phyloP scores from a whole-genome alignment of 768 basidiomycete genomes.

The Daedaleopsis nitida region DNA sequence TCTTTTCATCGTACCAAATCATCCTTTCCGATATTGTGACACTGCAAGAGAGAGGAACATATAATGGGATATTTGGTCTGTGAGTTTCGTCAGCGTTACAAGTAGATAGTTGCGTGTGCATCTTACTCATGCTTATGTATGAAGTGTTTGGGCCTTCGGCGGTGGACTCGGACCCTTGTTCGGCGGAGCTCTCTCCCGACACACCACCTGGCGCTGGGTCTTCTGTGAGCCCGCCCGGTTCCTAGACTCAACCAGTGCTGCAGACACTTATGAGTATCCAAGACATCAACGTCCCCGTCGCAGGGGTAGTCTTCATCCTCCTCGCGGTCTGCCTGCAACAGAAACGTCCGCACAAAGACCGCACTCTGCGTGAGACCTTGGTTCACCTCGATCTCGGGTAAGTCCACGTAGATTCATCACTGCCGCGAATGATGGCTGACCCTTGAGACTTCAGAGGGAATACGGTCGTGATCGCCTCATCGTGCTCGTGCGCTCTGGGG shows the following conservation, averaged over 20 bases:
- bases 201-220: conserved; percentile 5
- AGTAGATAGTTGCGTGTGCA: too few relatives aligned
- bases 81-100: conserved; percentile 16
- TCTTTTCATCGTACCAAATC: conserved; percentile 17
- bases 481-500: conserved; percentile 18
- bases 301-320: background rate
- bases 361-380: background rate
- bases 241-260: background rate
- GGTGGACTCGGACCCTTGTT: conserved; percentile 29
- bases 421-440: background rate
- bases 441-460: conserved; percentile 23
- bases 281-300: conserved; percentile 2
- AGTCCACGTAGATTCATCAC: background rate
- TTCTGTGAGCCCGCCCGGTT: conserved; percentile 1
- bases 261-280: background rate
- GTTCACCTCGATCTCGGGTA: background rate
- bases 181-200: conserved; percentile 28
- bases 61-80: conserved; percentile 8
- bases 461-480: conserved; percentile 21
- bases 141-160: conserved; percentile 21
- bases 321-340: conserved; percentile 12
- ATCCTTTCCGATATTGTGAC: conserved; percentile 24
- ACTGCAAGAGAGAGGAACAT: conserved; percentile 22
- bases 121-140: too few relatives aligned
- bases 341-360: background rate